Conservation (phyloP, 179 eudicot genomes). For the Nepenthes alata region DNA sequence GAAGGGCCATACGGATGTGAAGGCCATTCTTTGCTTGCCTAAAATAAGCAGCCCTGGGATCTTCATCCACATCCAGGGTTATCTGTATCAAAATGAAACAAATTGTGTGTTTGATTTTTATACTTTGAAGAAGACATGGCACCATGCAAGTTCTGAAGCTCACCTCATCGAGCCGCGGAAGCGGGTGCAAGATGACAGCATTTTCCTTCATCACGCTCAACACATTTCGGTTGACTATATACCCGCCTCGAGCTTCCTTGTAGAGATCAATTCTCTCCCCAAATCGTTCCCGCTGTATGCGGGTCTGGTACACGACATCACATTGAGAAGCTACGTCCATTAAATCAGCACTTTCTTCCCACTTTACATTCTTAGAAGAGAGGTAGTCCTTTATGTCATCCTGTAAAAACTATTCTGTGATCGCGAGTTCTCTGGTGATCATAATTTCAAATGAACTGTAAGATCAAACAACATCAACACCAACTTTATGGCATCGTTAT, state of each 20-base stretch:
- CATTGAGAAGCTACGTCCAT: conserved; percentile 96
- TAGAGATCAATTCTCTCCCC: conserved; percentile 79
- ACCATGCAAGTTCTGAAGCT: conserved; percentile 1
- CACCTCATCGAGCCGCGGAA: conserved; percentile 97
- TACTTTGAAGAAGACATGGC: neutral
- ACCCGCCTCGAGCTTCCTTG: conserved; percentile 84
- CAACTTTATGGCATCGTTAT: too few species aligned
- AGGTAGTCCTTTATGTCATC: conserved; percentile 88
- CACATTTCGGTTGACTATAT: conserved; percentile 56
- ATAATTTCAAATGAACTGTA: too few species aligned
- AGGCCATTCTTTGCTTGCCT: conserved; percentile 98
- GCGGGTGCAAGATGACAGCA: conserved; percentile 93
- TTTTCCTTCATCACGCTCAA: conserved; percentile 74
- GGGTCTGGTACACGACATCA: conserved; percentile 93
- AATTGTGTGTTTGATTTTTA: neutral
- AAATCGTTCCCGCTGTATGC: conserved; percentile 83
- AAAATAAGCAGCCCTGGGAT: conserved; percentile 96
- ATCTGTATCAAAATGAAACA: conserved; percentile 30
- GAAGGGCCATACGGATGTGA: conserved; percentile 84
- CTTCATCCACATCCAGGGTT: conserved; percentile 82
- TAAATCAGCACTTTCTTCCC: conserved; percentile 87
- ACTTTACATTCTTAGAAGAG: conserved; percentile 52
- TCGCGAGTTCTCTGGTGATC: too few species aligned
- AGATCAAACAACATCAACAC: too few species aligned
- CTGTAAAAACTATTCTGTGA: conserved; percentile 20